A percentile compares a stretch with the other conserved stretches of the same genome.
phyloP scores from a whole-genome alignment of 2,329 filamentous ascomycete species.

The Sclerotinia subarctica region DNA sequence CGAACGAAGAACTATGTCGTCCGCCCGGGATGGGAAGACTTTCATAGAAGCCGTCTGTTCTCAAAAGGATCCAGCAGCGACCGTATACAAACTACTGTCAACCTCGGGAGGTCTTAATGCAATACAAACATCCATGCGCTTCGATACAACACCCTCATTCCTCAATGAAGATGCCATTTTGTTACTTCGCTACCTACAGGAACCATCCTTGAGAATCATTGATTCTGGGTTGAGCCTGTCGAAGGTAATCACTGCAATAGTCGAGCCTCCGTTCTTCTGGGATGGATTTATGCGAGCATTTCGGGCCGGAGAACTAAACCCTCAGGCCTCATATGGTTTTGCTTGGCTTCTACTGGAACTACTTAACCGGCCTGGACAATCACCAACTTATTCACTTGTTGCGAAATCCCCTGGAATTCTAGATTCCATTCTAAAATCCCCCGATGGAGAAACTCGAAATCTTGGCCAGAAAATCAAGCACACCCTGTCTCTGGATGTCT shows the following conservation, averaged over 20 bases:
- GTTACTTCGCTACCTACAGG: slow-evolving; percentile 41
- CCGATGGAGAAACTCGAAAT: slow-evolving; percentile 35
- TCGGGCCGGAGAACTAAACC: slow-evolving; percentile 32
- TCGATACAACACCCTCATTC: slow-evolving; percentile 44
- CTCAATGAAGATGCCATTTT: slow-evolving; percentile 42
- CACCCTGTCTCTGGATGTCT: slow-evolving; percentile 32
- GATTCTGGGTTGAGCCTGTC: slow-evolving; percentile 40
- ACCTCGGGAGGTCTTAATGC: slow-evolving; percentile 39
- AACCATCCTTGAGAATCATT: slow-evolving; percentile 29
- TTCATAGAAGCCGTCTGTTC: slow-evolving; percentile 49
- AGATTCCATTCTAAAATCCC: slow-evolving; percentile 27
- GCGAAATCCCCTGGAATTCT: slow-evolving; percentile 36
- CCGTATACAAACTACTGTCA: slow-evolving; percentile 43
- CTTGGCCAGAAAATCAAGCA: slow-evolving; percentile 45
- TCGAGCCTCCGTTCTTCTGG: slow-evolving; percentile 53
- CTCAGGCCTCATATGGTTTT: slow-evolving; percentile 38
- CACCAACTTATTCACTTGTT: slow-evolving; percentile 31
- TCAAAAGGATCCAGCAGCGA: slow-evolving; percentile 42
- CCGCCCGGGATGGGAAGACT: slow-evolving; percentile 41
- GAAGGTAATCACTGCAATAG: slow-evolving; percentile 45
- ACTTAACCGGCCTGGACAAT: slow-evolving; percentile 39
- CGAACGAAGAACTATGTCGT: slow-evolving; percentile 42
- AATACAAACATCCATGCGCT: slow-evolving; percentile 44
- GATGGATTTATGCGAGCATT: slow-evolving; percentile 37
- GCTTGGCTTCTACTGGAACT: slow-evolving; percentile 47